phyloP scores from a whole-genome alignment of 129 eudicot species.

The Chrysanthemum lavandulifolium region DNA sequence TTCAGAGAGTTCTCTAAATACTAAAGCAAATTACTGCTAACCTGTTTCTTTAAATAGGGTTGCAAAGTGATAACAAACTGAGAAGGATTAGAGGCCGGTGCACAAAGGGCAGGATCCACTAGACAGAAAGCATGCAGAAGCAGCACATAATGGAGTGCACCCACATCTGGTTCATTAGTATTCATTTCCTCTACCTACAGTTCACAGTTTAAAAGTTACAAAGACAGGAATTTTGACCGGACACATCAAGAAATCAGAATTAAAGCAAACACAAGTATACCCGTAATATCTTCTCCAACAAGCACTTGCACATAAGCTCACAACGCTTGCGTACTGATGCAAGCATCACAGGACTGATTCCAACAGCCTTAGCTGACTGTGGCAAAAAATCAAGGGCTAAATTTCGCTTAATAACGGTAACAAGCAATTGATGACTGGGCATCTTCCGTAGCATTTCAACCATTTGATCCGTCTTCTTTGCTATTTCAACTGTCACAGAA shows the following conservation, averaged over 20 bases:
- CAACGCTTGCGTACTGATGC: conserved; percentile 95
- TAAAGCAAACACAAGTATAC: conserved; percentile 33
- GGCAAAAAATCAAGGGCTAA: conserved; percentile 94
- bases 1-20: conserved; percentile 7
- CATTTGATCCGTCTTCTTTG: conserved; percentile 90
- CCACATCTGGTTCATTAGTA: conserved; percentile 58
- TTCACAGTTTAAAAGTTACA: conserved; percentile 16
- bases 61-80: conserved; percentile 94
- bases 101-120: conserved; percentile 94
- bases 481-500: conserved; percentile 82
- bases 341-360: conserved; percentile 70
- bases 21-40: conserved; percentile 25
- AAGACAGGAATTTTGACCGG: background rate
- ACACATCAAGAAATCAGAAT: background rate
- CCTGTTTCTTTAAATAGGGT: conserved; percentile 96
- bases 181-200: conserved; percentile 72
- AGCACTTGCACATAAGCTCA: conserved; percentile 95
- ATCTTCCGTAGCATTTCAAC: conserved; percentile 80
- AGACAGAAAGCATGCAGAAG: conserved; percentile 90
- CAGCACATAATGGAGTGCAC: conserved; percentile 81
- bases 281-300: conserved; percentile 91
- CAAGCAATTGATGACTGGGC: conserved; percentile 76
- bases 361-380: conserved; percentile 89
- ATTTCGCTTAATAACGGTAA: conserved; percentile 78
- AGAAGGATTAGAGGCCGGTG: conserved; percentile 97